These are phyloP conservation scores for Sarocladium oryzae DNA, from an alignment of 2,329 filamentous ascomycete species.

Conservation along the genomic window DNA sequence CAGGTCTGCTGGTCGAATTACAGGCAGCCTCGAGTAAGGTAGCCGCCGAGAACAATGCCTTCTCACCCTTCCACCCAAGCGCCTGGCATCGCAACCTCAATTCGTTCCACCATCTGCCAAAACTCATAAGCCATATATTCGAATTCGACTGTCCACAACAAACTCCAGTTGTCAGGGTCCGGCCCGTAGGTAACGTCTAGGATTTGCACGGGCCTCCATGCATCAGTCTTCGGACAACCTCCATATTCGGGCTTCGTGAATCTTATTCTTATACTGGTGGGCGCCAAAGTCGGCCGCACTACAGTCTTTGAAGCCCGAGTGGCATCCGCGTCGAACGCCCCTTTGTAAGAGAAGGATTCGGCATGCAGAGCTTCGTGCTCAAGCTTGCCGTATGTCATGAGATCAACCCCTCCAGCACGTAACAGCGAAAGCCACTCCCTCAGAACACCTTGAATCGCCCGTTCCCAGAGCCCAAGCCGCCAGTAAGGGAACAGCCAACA, in stretches of 20 bases:
- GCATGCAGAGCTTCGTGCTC: constrained; percentile 10
- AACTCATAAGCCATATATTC: constrained; percentile 21
- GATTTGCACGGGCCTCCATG: constrained; percentile 19
- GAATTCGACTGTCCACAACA: constrained; percentile 20
- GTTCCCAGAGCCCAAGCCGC: constrained; percentile 15
- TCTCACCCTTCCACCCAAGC: constrained; percentile 22
- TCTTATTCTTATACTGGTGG: background rate
- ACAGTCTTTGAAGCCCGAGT: constrained; percentile 11
- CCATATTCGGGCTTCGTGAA: background rate
- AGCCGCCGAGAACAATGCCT: no score
- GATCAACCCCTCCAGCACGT: constrained; percentile 14
- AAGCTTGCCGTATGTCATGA: constrained; percentile 17
- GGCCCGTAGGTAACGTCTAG: constrained; percentile 15
- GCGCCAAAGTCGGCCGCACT: constrained; percentile 10
- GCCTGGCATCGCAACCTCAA: constrained; percentile 17
- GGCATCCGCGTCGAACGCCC: constrained; percentile 16
- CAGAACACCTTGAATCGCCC: constrained; percentile 12
- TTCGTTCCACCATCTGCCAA: constrained; percentile 17
- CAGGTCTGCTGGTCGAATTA: no score
- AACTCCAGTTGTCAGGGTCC: constrained; percentile 13
- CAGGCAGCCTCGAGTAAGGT: no score
- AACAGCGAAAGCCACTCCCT: constrained; percentile 15
- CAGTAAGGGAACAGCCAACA: constrained; percentile 17
- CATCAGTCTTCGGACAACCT: background rate
- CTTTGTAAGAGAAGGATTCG: background rate